These are phyloP conservation scores for Scytalidium sp. DNA, from an alignment of 2,329 filamentous ascomycete genomes.

Conservation along the genomic window DNA sequence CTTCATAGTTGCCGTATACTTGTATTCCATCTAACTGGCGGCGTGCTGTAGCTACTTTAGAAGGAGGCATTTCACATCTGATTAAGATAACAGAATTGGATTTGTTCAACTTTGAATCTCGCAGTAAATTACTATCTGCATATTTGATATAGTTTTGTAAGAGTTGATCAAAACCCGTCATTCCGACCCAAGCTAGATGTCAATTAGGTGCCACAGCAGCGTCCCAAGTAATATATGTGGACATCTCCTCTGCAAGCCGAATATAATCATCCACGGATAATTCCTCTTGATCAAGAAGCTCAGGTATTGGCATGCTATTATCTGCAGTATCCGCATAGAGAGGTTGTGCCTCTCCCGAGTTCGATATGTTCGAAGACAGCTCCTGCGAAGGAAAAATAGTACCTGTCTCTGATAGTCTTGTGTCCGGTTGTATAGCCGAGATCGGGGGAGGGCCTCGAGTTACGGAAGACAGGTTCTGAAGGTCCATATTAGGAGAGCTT, in stretches of 20 bases:
- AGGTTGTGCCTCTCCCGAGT: neutral
- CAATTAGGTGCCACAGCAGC: neutral
- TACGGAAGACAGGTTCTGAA: neutral
- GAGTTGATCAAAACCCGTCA: neutral
- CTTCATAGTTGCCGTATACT: neutral
- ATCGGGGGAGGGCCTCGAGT: neutral
- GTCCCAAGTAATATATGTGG: constrained; percentile 20
- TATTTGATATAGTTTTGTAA: too few relatives aligned
- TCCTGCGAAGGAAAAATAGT: neutral
- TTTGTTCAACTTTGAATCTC: too few relatives aligned
- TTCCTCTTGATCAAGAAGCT: constrained; percentile 10
- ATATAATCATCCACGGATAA: constrained; percentile 22
- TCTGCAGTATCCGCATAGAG: neutral
- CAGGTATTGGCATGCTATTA: neutral
- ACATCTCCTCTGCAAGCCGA: constrained; percentile 23
- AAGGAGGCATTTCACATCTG: too few relatives aligned
- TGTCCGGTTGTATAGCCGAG: neutral
- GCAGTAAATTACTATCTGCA: too few relatives aligned
- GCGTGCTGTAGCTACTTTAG: too few relatives aligned
- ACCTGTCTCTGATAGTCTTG: neutral
- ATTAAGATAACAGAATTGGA: too few relatives aligned
- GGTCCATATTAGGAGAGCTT: neutral
- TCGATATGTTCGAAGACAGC: neutral
- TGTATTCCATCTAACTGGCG: neutral
- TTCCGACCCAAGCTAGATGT: neutral